These are phyloP conservation scores for Zygosaccharomyces sapae DNA, from an alignment of 1,139 yeast genomes.

Conservation along the genomic window DNA sequence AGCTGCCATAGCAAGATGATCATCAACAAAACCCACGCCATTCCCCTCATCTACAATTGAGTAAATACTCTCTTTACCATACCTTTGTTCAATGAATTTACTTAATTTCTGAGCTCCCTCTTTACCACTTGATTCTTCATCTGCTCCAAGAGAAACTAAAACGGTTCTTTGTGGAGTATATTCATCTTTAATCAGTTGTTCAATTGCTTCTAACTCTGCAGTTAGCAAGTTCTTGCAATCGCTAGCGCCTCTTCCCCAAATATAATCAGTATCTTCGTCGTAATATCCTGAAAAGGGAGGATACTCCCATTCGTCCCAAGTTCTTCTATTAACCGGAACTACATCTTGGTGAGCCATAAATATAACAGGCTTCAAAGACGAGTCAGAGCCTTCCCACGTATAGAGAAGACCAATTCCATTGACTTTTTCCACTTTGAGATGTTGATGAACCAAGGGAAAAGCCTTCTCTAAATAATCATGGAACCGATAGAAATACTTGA, in stretches of 20 bases:
- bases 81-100: constrained; percentile 40
- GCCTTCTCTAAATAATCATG: constrained; percentile 50
- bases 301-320: constrained; percentile 56
- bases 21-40: constrained; percentile 26
- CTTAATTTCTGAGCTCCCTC: constrained; percentile 48
- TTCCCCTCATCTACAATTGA: constrained; percentile 59
- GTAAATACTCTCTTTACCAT: constrained; percentile 50
- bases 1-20: constrained; percentile 26
- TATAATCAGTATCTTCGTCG: constrained; percentile 43
- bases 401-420: constrained; percentile 63
- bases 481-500: constrained; percentile 43
- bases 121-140: constrained; percentile 57
- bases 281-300: constrained; percentile 57
- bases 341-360: constrained; percentile 77
- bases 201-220: constrained; percentile 52
- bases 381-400: constrained; percentile 59
- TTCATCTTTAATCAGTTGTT: constrained; percentile 35
- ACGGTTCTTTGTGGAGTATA: constrained; percentile 50
- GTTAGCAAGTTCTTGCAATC: constrained; percentile 60
- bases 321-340: constrained; percentile 66
- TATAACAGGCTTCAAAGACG: constrained; percentile 55
- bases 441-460: constrained; percentile 53
- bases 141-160: constrained; percentile 56
- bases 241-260: constrained; percentile 63
- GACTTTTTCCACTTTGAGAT: constrained; percentile 42